Evolutionary conservation across 192 early-diverging fungal species (phyloP).

Genomic region (Chytriomyces sp.): DNA sequence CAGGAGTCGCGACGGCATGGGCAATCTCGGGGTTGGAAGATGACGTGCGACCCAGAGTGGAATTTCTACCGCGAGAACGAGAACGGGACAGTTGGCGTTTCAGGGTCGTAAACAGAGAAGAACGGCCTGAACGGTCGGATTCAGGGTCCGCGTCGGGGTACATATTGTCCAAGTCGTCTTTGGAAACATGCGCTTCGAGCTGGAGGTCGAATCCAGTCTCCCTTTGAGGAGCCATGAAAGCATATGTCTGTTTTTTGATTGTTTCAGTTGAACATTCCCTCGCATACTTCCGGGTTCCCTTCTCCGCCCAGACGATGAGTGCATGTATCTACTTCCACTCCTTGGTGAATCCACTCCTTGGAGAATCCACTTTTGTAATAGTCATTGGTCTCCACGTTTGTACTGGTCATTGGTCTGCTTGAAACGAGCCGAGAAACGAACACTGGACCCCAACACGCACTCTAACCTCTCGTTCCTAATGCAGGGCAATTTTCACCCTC

Average conservation of each 20-base stretch:
- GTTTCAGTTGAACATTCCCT: not conserved
- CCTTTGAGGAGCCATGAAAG: constrained; percentile 43
- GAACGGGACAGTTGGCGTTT: not conserved
- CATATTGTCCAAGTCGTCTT: constrained; percentile 40
- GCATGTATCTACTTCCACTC: too few relatives aligned
- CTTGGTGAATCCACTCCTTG: too few relatives aligned
- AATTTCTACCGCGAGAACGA: constrained; percentile 2
- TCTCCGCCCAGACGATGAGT: too few relatives aligned
- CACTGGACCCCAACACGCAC: too few relatives aligned
- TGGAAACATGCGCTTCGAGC: constrained; percentile 21
- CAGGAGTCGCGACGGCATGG: not conserved
- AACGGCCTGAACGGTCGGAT: constrained; percentile 19
- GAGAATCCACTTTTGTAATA: too few relatives aligned
- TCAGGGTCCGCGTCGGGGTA: constrained; percentile 28
- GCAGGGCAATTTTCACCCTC: too few relatives aligned
- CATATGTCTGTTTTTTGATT: constrained; percentile 42
- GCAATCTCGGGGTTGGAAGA: not conserved
- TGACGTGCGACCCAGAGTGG: not conserved
- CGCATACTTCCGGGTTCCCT: too few relatives aligned
- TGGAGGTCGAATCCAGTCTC: constrained; percentile 40
- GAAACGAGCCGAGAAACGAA: not conserved
- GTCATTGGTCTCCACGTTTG: too few relatives aligned
- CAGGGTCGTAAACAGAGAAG: constrained; percentile 26
- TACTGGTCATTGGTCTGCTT: too few relatives aligned
- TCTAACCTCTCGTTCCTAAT: too few relatives aligned